A percentile compares a stretch with the other conserved stretches of the same genome.
phyloP scores from a whole-genome alignment of 495 filamentous ascomycete species.

The Bathelium albidoporum region DNA sequence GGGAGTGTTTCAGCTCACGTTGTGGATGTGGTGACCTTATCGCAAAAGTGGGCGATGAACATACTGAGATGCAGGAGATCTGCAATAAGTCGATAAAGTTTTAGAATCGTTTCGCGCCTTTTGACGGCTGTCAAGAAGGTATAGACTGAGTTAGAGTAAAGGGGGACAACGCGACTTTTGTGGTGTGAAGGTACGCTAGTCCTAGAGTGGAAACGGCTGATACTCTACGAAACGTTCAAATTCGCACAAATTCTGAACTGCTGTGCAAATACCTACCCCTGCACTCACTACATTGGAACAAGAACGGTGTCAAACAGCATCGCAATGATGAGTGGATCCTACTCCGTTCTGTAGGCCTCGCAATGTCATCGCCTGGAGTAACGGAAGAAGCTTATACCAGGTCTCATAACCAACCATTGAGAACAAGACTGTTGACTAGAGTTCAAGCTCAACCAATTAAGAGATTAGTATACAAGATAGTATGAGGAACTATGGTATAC shows the following conservation, averaged over 20 bases:
- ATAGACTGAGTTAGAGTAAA: neutral
- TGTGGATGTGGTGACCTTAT: neutral
- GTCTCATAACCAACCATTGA: neutral
- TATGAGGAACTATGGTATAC: neutral
- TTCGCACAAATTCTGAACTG: neutral
- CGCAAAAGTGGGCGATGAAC: too few species aligned
- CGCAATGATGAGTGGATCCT: neutral
- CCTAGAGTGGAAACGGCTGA: neutral
- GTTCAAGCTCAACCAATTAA: neutral
- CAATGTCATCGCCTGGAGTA: neutral
- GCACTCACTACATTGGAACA: neutral
- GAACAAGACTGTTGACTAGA: neutral
- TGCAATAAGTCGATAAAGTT: neutral
- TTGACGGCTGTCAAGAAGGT: neutral
- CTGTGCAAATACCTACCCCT: neutral
- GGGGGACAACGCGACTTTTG: neutral
- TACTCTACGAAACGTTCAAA: neutral
- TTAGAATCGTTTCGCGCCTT: neutral
- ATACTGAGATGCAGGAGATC: neutral
- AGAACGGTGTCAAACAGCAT: neutral
- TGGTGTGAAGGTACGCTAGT: neutral
- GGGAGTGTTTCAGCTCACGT: neutral
- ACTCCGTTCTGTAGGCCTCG: neutral
- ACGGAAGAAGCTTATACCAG: neutral
- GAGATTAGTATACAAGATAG: neutral